Evolutionary conservation across 148 eudicot genomes (phyloP).

Genomic region (Polygonum aviculare): DNA sequence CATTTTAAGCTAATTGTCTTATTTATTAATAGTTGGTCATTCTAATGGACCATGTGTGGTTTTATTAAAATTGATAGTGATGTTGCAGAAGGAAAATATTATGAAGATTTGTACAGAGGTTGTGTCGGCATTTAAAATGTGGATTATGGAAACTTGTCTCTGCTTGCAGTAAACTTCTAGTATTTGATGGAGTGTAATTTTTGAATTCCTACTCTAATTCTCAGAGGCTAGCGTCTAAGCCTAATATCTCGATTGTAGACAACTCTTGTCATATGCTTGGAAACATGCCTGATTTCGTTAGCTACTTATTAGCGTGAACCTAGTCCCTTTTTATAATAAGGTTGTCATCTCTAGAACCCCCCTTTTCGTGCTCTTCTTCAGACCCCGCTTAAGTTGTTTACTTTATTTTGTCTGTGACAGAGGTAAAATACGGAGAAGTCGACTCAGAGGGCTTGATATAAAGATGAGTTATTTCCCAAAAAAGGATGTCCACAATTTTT

Average conservation of each 20-base stretch:
- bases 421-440: conserved; percentile 81
- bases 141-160: not conserved
- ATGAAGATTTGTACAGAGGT: not conserved
- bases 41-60: not conserved
- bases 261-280: not conserved
- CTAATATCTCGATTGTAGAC: not conserved
- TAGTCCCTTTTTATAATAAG: not conserved
- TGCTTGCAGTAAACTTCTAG: conserved; percentile 1
- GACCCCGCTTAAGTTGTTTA: conserved; percentile 53
- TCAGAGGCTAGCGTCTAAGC: not conserved
- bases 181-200: not conserved
- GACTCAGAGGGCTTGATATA: conserved; percentile 85
- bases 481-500: not conserved
- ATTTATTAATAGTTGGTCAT: not conserved
- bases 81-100: not conserved
- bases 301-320: not conserved
- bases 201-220: not conserved
- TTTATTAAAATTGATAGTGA: not conserved
- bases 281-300: not conserved
- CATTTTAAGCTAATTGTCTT: not conserved
- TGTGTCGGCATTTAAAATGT: not conserved
- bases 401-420: conserved; percentile 87
- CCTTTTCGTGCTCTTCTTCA: not conserved
- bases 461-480: conserved; percentile 45
- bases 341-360: not conserved